Conservation (phyloP, 225 moss, liverwort and hornwort genomes). For the Pleurozium schreberi region DNA sequence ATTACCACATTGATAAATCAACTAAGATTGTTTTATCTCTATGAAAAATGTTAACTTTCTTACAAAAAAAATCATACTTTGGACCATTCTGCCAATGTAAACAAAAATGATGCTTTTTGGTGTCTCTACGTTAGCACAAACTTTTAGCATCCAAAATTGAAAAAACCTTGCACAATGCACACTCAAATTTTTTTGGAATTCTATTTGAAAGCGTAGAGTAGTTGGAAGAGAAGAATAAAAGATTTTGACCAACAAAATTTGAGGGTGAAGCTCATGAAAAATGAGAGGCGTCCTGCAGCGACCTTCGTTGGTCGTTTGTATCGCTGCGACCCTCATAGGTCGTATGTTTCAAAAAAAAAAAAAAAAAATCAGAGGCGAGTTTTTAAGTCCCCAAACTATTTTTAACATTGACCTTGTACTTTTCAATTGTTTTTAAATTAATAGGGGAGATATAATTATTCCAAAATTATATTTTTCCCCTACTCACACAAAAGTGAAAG, state of each 20-base stretch:
- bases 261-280: not conserved
- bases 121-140: not conserved
- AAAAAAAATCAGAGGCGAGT: too few species aligned
- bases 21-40: accelerated
- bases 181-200: not conserved
- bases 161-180: not conserved
- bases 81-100: not conserved
- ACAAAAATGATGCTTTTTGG: not conserved
- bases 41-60: not conserved
- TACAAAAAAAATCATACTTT: too few species aligned
- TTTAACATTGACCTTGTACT: not conserved
- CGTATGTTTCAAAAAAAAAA: too few species aligned
- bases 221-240: not conserved
- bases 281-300: too few species aligned
- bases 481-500: not conserved
- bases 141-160: accelerated
- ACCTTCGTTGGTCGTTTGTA: too few species aligned
- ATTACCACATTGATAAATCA: not conserved
- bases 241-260: not conserved
- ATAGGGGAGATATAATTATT: not conserved
- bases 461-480: not conserved
- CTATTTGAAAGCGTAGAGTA: not conserved
- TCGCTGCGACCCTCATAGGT: too few species aligned
- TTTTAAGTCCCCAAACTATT: accelerated
- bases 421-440: not conserved